Evolutionary conservation across 495 filamentous ascomycete genomes (phyloP), one percentile per base, ranked within the genome.

Genomic region (Hypoxylon subgilvum): DNA sequence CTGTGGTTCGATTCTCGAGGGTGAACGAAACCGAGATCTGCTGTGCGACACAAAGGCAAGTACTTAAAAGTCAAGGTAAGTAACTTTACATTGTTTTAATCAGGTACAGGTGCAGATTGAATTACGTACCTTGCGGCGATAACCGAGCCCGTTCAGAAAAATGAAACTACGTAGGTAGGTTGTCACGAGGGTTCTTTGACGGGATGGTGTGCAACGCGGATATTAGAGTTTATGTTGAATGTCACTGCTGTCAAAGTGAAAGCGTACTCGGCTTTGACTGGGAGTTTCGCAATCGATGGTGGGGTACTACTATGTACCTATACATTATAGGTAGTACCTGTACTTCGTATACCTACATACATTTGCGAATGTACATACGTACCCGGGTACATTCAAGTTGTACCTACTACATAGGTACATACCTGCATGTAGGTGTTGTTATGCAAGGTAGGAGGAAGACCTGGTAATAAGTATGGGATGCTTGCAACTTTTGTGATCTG

Each of bases 271-370:
- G n/a, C n/a, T n/a, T n/a, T 30, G 27, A 30, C 5, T 30, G 14
- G 34, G n/a, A 34, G 31, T 38, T 16, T 38, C 34, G 34, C 34
- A 38, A 38, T 38, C 34, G 34, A 38, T 38, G 5, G 31, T 34
- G 31, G 31, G 7, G 31, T 34, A 34, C 3, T 4, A 4, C 23
- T 3, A 27, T 27, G n/a, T n/a, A n/a, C n/a, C n/a, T n/a, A n/a
- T n/a, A n/a, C n/a, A n/a, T n/a, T 30, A 30, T 30, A 30, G 27
- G 27, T 30, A 30, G 27, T 30, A 30, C 27, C 27, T 30, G 10
- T 10, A 5, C 10, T 10, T 10, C 10, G 5, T 30, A 30, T 5
- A 10, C 27, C 27, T 5, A 5, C 27, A 10, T 5, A 5, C 5
- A 30, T 30, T 10, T 30, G 27, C 5, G 27, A 30, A 5, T 10